Evolutionary conservation across 495 filamentous ascomycete genomes (phyloP).

Genomic region (Tuber magnatum): DNA sequence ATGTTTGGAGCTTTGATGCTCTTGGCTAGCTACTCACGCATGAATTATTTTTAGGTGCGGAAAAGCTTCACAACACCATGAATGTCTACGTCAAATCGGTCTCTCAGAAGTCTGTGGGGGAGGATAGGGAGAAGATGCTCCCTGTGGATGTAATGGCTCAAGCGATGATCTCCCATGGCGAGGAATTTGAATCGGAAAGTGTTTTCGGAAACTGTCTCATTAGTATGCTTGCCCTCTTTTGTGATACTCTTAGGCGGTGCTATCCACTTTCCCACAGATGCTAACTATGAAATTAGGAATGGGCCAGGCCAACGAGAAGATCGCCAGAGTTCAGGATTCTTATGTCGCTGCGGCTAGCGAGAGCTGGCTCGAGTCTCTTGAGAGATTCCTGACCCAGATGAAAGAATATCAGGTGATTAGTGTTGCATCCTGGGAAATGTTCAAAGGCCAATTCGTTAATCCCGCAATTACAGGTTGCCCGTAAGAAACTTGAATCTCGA

Average conservation of each 20-base stretch:
- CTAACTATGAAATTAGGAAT: slow-evolving; percentile 49
- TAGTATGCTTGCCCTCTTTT: slow-evolving; percentile 48
- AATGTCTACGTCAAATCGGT: slow-evolving; percentile 83
- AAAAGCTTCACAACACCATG: slow-evolving; percentile 84
- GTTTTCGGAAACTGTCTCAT: slow-evolving; percentile 88
- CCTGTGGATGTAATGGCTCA: slow-evolving; percentile 75
- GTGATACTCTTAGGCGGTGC: background rate
- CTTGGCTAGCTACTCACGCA: background rate
- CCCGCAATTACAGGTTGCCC: slow-evolving; percentile 53
- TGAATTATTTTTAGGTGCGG: slow-evolving; percentile 58
- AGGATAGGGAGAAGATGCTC: slow-evolving; percentile 68
- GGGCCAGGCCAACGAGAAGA: slow-evolving; percentile 77
- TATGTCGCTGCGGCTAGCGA: slow-evolving; percentile 75
- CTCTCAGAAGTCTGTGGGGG: slow-evolving; percentile 73
- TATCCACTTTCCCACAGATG: background rate
- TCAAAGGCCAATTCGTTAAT: slow-evolving; percentile 7
- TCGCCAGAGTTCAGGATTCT: slow-evolving; percentile 77
- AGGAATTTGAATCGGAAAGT: slow-evolving; percentile 85
- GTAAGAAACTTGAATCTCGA: slow-evolving; percentile 90
- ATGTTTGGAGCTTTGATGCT: background rate
- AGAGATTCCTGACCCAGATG: slow-evolving; percentile 86
- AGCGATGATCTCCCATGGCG: slow-evolving; percentile 84
- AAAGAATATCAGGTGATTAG: slow-evolving; percentile 83
- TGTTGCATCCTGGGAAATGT: background rate
- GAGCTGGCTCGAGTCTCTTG: slow-evolving; percentile 85